phyloP scores from a whole-genome alignment of 2,329 filamentous ascomycete genomes.

The Hymenoscyphus scutula region DNA sequence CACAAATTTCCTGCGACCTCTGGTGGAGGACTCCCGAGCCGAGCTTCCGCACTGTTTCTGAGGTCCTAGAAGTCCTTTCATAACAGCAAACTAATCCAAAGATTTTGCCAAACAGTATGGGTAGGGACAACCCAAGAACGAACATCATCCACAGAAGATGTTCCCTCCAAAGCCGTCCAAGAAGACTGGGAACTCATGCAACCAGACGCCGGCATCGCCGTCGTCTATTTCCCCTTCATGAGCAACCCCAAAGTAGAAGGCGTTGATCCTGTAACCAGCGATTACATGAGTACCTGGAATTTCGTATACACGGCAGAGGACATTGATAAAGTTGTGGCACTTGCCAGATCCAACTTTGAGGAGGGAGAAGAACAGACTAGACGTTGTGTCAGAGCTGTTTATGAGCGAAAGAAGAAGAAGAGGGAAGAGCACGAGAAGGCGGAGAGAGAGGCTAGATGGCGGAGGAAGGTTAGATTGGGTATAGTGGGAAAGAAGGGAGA shows the following conservation, averaged over 20 bases:
- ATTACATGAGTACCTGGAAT: conserved; percentile 96
- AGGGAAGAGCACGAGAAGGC: conserved; percentile 54
- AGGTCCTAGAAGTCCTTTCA: too few species aligned
- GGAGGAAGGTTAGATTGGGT: conserved; percentile 49
- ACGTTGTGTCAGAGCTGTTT: conserved; percentile 79
- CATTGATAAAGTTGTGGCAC: conserved; percentile 76
- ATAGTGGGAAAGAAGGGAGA: conserved; percentile 56
- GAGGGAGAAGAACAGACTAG: conserved; percentile 78
- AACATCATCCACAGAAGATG: conserved; percentile 51
- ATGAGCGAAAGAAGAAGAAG: conserved; percentile 79
- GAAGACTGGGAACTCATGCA: conserved; percentile 70
- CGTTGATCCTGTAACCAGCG: conserved; percentile 78
- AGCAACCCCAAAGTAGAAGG: conserved; percentile 75
- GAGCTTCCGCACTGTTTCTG: too few species aligned
- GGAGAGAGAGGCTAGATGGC: conserved; percentile 42
- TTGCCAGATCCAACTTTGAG: conserved; percentile 83
- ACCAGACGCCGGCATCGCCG: conserved; percentile 78
- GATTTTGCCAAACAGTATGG: conserved; percentile 59
- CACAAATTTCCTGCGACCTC: too few species aligned
- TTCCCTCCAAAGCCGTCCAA: conserved; percentile 46
- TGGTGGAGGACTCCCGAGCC: too few species aligned
- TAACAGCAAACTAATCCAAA: too few species aligned
- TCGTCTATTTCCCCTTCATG: conserved; percentile 88
- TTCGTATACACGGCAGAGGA: conserved; percentile 93
- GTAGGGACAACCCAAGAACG: conserved; percentile 80